Conservation (phyloP, 768 basidiomycete species). For the Russula sp. region DNA sequence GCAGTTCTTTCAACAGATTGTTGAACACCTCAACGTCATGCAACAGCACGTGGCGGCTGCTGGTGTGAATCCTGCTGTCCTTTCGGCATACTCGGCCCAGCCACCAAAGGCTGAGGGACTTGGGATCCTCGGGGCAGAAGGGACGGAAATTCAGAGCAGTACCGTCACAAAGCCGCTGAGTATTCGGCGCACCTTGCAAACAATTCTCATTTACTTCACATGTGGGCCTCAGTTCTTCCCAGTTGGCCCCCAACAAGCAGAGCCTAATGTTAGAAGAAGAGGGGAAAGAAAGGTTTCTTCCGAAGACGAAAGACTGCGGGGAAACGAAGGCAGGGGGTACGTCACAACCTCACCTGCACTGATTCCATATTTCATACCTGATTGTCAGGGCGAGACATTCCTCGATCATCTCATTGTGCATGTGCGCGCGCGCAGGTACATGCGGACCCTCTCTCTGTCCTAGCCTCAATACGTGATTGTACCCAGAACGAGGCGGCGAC, state of each 20-base stretch:
- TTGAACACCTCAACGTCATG: slow-evolving; percentile 69
- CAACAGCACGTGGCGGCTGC: slow-evolving; percentile 40
- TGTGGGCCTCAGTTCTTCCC: not conserved
- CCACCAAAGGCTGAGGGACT: slow-evolving; percentile 4
- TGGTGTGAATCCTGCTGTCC: not conserved
- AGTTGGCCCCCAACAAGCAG: not conserved
- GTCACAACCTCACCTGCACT: slow-evolving; percentile 22
- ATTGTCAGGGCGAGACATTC: slow-evolving; percentile 61
- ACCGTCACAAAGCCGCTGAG: slow-evolving; percentile 38
- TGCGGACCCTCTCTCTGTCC: not conserved
- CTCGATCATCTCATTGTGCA: slow-evolving; percentile 78
- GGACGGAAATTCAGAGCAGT: slow-evolving; percentile 12
- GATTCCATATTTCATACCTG: slow-evolving; percentile 1
- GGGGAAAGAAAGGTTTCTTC: slow-evolving; percentile 14
- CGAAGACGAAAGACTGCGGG: slow-evolving; percentile 60
- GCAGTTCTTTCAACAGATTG: slow-evolving; percentile 79
- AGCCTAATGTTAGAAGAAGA: not conserved
- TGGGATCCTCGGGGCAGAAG: slow-evolving; percentile 6
- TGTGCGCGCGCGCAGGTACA: slow-evolving; percentile 64
- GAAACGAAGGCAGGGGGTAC: slow-evolving; percentile 64
- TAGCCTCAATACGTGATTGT: not conserved
- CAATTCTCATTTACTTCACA: not conserved
- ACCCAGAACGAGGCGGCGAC: slow-evolving; percentile 76
- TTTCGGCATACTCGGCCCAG: slow-evolving; percentile 2
- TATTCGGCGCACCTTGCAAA: slow-evolving; percentile 27